Conservation (phyloP, 306 rosid species). For the Hippophae rhamnoides region DNA sequence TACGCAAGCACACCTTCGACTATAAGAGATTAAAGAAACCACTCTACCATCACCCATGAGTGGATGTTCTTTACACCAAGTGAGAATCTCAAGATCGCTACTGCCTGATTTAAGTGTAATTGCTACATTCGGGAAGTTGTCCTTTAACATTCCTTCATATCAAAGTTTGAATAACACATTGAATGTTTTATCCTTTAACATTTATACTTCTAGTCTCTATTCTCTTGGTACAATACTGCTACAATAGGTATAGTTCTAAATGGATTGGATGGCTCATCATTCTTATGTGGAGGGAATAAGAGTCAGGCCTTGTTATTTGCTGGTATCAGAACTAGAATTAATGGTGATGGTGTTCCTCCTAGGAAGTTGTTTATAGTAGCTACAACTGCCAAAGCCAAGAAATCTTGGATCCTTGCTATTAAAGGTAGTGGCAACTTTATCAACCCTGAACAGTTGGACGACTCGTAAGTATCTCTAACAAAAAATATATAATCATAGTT, state of each 20-base stretch:
- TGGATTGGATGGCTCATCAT: conserved; percentile 61
- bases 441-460: conserved; percentile 96
- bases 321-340: conserved; percentile 27
- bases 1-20: conserved; percentile 85
- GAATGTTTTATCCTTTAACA: no score
- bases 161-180: no score
- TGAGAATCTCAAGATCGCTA: conserved; percentile 24
- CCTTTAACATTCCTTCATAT: no score
- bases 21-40: conserved; percentile 98
- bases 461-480: conserved; percentile 58
- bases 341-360: conserved; percentile 26
- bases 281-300: conserved; percentile 67
- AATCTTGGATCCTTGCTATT: conserved; percentile 70
- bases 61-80: conserved; percentile 95
- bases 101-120: conserved; percentile 14
- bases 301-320: conserved; percentile 49
- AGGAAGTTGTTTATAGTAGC: conserved; percentile 9
- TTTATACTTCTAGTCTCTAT: no score
- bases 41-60: conserved; percentile 98
- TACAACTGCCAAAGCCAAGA: conserved; percentile 46
- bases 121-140: background rate
- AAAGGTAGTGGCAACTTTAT: conserved; percentile 56
- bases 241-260: conserved; percentile 59
- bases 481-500: no score
- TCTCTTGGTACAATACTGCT: conserved; percentile 29